Conservation (phyloP, 2,329 filamentous ascomycete species). For the Reticulascus tulasneorum region DNA sequence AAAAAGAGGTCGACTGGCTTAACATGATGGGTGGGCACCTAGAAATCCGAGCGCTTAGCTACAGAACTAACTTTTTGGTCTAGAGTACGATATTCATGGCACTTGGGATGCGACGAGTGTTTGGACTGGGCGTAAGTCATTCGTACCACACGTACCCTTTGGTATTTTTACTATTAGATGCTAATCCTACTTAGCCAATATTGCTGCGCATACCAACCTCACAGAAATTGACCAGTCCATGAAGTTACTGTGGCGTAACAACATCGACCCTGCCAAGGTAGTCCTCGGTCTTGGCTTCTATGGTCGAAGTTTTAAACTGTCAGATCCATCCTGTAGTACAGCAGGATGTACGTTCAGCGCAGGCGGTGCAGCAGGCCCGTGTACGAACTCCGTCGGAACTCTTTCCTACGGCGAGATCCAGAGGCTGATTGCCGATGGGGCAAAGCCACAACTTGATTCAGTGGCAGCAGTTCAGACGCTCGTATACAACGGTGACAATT, state of each 20-base stretch:
- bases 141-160: constrained; percentile 4
- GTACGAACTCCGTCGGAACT: constrained; percentile 7
- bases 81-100: constrained; percentile 7
- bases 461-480: constrained; percentile 11
- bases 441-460: not conserved
- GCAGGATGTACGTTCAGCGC: constrained; percentile 12
- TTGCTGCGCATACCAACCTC: constrained; percentile 30
- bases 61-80: constrained; percentile 28
- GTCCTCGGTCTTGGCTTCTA: constrained; percentile 41
- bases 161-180: not conserved
- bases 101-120: constrained; percentile 24
- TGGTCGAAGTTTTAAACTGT: constrained; percentile 18
- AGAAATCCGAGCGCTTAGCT: no score
- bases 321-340: constrained; percentile 11
- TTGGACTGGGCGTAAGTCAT: constrained; percentile 16
- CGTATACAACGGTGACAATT: constrained; percentile 16
- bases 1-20: constrained; percentile 30
- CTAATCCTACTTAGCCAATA: constrained; percentile 16
- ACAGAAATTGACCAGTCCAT: constrained; percentile 38
- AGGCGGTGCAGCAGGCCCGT: constrained; percentile 8
- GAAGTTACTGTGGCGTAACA: constrained; percentile 42
- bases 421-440: not conserved
- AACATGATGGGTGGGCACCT: no score
- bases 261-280: constrained; percentile 36
- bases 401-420: constrained; percentile 16